phyloP scores from a whole-genome alignment of 257 asterid genomes.

The Catharanthus roseus region DNA sequence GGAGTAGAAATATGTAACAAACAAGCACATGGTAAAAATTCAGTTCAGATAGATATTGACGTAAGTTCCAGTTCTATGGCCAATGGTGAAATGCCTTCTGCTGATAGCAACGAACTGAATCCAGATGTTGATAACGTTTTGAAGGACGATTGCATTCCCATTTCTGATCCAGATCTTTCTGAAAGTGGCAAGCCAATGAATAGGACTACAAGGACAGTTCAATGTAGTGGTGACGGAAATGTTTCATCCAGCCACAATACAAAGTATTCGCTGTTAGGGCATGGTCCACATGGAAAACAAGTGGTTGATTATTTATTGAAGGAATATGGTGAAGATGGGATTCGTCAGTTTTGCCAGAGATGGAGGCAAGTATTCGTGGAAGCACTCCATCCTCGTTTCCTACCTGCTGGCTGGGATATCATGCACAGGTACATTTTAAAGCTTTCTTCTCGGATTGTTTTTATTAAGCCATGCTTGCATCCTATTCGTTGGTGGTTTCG shows the following conservation, averaged over 20 bases:
- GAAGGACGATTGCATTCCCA: slow-evolving; percentile 4
- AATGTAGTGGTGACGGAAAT: slow-evolving; percentile 20
- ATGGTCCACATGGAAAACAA: slow-evolving; percentile 94
- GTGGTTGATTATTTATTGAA: slow-evolving; percentile 55
- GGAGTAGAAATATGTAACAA: slow-evolving; percentile 26
- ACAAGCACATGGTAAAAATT: slow-evolving; percentile 27
- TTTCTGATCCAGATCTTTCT: slow-evolving; percentile 21
- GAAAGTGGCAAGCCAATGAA: slow-evolving; percentile 23
- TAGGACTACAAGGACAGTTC: slow-evolving; percentile 16
- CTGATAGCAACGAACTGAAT: slow-evolving; percentile 16
- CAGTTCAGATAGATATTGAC: slow-evolving; percentile 17
- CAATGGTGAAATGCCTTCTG: slow-evolving; percentile 14
- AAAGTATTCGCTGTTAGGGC: slow-evolving; percentile 75
- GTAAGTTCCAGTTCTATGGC: slow-evolving; percentile 15
- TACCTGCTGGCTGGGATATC: slow-evolving; percentile 97
- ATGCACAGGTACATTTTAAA: slow-evolving; percentile 99
- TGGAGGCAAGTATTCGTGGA: slow-evolving; percentile 91
- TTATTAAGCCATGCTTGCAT: background rate
- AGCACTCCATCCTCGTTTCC: slow-evolving; percentile 84
- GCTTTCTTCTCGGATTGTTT: too few relatives aligned
- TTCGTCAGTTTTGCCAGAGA: slow-evolving; percentile 78
- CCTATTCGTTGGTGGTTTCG: background rate
- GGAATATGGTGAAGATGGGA: slow-evolving; percentile 77
- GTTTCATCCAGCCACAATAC: slow-evolving; percentile 34
- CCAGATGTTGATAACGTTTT: slow-evolving; percentile 9